Evolutionary conservation across 1,139 yeast genomes (phyloP).

Genomic region (Pichia sp.): DNA sequence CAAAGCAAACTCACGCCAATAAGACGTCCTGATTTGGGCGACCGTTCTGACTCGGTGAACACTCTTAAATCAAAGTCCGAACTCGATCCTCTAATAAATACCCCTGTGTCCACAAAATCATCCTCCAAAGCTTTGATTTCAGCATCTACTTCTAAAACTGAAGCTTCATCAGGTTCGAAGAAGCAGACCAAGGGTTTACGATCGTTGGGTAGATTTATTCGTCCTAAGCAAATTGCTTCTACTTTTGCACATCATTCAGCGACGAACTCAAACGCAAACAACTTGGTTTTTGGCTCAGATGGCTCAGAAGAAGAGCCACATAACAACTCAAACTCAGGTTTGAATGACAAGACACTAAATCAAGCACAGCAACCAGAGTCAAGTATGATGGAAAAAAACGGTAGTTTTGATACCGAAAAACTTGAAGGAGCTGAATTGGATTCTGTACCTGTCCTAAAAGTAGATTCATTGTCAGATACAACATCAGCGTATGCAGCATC

Average conservation of each 20-base stretch:
- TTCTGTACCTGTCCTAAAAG: background rate
- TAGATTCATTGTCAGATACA: background rate
- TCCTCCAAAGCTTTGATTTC: background rate
- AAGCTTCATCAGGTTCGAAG: conserved; percentile 1
- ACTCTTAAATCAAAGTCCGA: background rate
- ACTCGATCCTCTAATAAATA: background rate
- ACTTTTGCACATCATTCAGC: conserved; percentile 11
- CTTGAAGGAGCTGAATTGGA: background rate
- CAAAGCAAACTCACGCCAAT: background rate
- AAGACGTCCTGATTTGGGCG: conserved; percentile 4
- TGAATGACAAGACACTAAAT: background rate
- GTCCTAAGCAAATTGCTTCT: conserved; percentile 12
- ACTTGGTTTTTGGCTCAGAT: background rate
- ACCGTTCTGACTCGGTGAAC: conserved; percentile 1
- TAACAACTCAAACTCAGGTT: background rate
- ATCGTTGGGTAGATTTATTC: conserved; percentile 12
- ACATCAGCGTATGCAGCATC: background rate
- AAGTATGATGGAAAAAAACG: background rate
- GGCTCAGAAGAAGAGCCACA: background rate
- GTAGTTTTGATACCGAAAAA: too few species aligned
- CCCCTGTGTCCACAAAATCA: background rate
- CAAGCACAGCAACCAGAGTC: background rate
- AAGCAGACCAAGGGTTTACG: conserved; percentile 9
- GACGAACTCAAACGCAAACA: background rate
- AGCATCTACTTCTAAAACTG: background rate